Percentiles rank a stretch among this genome's conserved stretches.
Conservation (phyloP, 257 asterid genomes). For the Salvia splendens region DNA sequence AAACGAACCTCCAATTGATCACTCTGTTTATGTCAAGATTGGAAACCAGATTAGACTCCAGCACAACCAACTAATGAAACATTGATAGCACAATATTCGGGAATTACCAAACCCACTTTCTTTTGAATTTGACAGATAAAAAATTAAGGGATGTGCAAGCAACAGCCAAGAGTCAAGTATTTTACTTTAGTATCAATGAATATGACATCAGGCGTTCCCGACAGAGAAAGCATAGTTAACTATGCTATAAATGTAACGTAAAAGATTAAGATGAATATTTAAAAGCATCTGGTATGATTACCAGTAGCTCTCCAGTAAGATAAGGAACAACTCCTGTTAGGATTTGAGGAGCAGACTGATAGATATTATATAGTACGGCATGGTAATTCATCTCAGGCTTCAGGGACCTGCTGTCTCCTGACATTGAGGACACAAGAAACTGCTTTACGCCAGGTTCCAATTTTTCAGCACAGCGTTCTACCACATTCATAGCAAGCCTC, state of each 20-base stretch:
- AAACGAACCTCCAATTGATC: slow-evolving; percentile 80
- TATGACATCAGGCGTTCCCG: slow-evolving; percentile 15
- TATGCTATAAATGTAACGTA: slow-evolving; percentile 19
- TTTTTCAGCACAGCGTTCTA: slow-evolving; percentile 73
- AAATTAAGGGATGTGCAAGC: background rate
- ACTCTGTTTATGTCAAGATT: slow-evolving; percentile 57
- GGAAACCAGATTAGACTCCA: slow-evolving; percentile 29
- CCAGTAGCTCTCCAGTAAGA: slow-evolving; percentile 97
- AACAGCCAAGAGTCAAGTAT: slow-evolving; percentile 21
- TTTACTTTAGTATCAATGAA: slow-evolving; percentile 17
- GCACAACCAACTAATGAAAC: slow-evolving; percentile 10
- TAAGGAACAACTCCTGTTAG: slow-evolving; percentile 89
- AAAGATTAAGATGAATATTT: slow-evolving; percentile 21
- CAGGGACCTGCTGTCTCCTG: slow-evolving; percentile 68
- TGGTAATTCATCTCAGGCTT: slow-evolving; percentile 67
- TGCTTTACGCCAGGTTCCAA: slow-evolving; percentile 85
- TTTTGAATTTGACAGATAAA: slow-evolving; percentile 18
- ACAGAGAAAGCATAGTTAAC: slow-evolving; percentile 20
- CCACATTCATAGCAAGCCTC: slow-evolving; percentile 84
- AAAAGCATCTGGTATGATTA: slow-evolving; percentile 40
- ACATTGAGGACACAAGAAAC: slow-evolving; percentile 82
- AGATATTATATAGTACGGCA: slow-evolving; percentile 75
- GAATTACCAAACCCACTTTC: background rate
- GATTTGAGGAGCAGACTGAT: slow-evolving; percentile 76
- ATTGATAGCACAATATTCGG: slow-evolving; percentile 1